phyloP scores from a whole-genome alignment of 129 eudicot genomes.

The Smallanthus sonchifolius region DNA sequence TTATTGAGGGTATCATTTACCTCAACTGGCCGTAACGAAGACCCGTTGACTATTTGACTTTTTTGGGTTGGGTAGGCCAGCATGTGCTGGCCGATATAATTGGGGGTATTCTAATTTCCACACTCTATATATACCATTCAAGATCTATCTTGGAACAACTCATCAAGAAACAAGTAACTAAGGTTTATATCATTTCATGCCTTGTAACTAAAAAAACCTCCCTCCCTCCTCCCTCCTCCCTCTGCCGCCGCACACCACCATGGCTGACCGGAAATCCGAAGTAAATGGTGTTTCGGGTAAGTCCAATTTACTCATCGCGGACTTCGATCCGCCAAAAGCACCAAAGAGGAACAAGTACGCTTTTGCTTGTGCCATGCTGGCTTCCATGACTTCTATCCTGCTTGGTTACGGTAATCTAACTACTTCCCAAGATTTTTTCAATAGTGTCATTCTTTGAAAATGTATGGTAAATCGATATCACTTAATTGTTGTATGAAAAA shows the following conservation, averaged over 20 bases:
- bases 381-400: conserved; percentile 68
- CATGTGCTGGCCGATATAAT: conserved; percentile 20
- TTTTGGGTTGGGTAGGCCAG: conserved; percentile 10
- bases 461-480: no score
- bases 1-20: conserved; percentile 1
- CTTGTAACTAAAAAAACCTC: conserved; percentile 6
- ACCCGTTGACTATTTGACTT: conserved; percentile 18
- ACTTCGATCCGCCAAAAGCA: conserved; percentile 40
- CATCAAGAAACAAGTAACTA: not conserved
- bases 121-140: conserved; percentile 36
- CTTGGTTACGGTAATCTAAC: conserved; percentile 53
- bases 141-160: conserved; percentile 15
- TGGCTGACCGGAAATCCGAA: conserved; percentile 37
- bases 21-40: not conserved
- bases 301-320: conserved; percentile 24
- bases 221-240: not conserved
- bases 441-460: not conserved
- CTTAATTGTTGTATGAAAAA: no score
- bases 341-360: conserved; percentile 63
- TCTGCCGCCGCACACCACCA: conserved; percentile 12
- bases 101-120: not conserved
- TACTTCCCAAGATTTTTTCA: not conserved
- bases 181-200: conserved; percentile 18
- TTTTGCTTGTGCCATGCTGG: conserved; percentile 50
- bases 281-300: conserved; percentile 26